Evolutionary conservation across 2,329 filamentous ascomycete genomes (phyloP), one percentile per base, ranked within the genome.

Genomic region (Pseudonectria buxi): DNA sequence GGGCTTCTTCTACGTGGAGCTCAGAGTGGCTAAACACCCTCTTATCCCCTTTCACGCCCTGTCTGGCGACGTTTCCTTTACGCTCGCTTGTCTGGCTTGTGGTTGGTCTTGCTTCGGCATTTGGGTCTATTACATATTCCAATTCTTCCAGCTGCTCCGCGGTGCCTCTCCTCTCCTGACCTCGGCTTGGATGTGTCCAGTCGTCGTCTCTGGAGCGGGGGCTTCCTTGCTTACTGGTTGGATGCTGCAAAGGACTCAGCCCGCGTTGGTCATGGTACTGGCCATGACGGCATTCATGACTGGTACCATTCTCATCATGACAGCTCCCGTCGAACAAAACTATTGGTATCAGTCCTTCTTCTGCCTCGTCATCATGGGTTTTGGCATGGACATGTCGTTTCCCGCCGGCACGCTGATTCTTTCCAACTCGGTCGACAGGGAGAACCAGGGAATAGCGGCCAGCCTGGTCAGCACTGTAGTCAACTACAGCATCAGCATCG

Each of bases 321-420:
- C 64, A 9, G 63, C 70, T 3, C 75, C 78, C 0, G 59, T 68
- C 0, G 45, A 67, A 5, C 76, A 82, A 52, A 69, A 61, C 1
- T 85, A 83, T 58, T 85, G 81, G 81, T 64, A 63, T 13, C 72
- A 81, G 42, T 65, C 71, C 0, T 84, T 85, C 49, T 65, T 79
- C 9, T 66, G 66, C 3, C 63, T 75, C 4, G 15, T 82, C 3
- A 49, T 83, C 30, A 76, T 74, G 56, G 71, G 75, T 0, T 78
- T 71, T 47, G 76, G 77, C 3, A 78, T 82, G 71, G 78, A 84
- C 51, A 81, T 82, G 68, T 74, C 67, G 3, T 81, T 81, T 46
- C 79, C 80, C 0, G 72, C 77, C 0, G 76, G 74, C 0, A 80
- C 70, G 0, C 51, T 83, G 10, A 68, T 83, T 22, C 61, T 84